Evolutionary conservation across 441 rosid genomes (phyloP), one percentile per base, ranked within the genome.

Genomic region (Rhodomyrtus psidioides): DNA sequence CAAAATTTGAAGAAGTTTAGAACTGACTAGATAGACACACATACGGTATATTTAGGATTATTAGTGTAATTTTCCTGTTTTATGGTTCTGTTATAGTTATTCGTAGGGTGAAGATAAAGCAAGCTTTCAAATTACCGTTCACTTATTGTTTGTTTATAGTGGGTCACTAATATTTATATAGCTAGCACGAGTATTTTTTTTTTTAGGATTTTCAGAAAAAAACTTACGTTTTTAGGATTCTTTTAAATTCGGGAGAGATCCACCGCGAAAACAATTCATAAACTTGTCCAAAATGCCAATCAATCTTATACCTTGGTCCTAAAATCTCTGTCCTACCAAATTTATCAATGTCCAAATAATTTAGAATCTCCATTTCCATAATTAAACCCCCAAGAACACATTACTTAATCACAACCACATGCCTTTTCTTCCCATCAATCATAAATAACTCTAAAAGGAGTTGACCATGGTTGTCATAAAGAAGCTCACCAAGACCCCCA

Each of bases 11-110:
- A 30, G 1, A 19, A 9, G 7, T 21, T 65, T 5, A 5, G 13
- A 2, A 6, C 12, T 0, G 2, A 6, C 6, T 3, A 0, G 19
- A 34, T 34, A 19, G 14, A 7, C 0, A 34, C 9, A 0, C 3
- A 1, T 10, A 57, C 13, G 4, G 5, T 12, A 24, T 7, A 12
- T 4, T 24, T 24, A 4, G 2, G 6, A 70, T 1, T 21, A 19
- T 5, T 21, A 19, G 2, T 2, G n/a, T 39, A 34, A 34, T 1
- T 62, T 8, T 62, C 23, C 10, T 2, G 0, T 62, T 17, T 9
- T 28, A 4, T 17, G 7, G 44, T 1, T 7, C 5, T 44, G 5
- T 34, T 62, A 28, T 59, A 62, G 42, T 28, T 62, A 28, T 62
- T 49, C 51, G 3, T 49, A 49, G 12, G 13, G 0, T 49, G 13